Percentiles rank a stretch among this genome's conserved stretches.
Conservation (phyloP, 2,329 filamentous ascomycete species). For the Penicillium sclerotiorum region DNA sequence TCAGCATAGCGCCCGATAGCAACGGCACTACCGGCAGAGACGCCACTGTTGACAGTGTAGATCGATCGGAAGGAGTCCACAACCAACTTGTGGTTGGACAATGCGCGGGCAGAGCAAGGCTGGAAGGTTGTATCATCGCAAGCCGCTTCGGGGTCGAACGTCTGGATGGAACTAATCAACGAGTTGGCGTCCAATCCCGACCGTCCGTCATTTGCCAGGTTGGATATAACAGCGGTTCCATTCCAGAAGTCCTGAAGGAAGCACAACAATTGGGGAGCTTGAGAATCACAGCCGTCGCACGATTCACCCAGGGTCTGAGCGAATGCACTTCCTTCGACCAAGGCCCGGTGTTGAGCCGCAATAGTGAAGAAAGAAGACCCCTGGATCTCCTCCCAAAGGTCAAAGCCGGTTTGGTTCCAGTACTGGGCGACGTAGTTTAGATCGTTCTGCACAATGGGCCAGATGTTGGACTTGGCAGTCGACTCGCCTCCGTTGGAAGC, state of each 20-base stretch:
- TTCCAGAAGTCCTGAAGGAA: conserved; percentile 77
- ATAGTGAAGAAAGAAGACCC: conserved; percentile 81
- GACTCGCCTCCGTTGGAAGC: conserved; percentile 39
- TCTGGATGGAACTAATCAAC: conserved; percentile 54
- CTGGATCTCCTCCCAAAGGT: conserved; percentile 81
- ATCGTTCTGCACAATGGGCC: conserved; percentile 77
- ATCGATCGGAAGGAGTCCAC: conserved; percentile 73
- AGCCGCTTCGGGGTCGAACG: conserved; percentile 36
- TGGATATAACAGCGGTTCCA: conserved; percentile 64
- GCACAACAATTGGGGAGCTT: conserved; percentile 72
- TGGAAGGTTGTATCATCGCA: conserved; percentile 65
- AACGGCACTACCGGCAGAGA: conserved; percentile 34
- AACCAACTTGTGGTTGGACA: conserved; percentile 76
- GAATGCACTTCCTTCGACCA: conserved; percentile 63
- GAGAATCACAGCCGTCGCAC: conserved; percentile 62
- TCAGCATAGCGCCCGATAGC: conserved; percentile 67
- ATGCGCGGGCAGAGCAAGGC: conserved; percentile 68
- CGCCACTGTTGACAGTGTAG: conserved; percentile 58
- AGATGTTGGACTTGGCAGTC: conserved; percentile 60
- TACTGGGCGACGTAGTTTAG: conserved; percentile 64
- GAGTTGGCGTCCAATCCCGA: conserved; percentile 73
- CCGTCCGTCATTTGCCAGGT: conserved; percentile 64
- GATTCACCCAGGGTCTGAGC: conserved; percentile 66
- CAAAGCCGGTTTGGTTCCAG: conserved; percentile 61
- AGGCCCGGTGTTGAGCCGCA: conserved; percentile 67